Conservation (phyloP, 495 filamentous ascomycete species). For the Lentithecium fluviatile region DNA sequence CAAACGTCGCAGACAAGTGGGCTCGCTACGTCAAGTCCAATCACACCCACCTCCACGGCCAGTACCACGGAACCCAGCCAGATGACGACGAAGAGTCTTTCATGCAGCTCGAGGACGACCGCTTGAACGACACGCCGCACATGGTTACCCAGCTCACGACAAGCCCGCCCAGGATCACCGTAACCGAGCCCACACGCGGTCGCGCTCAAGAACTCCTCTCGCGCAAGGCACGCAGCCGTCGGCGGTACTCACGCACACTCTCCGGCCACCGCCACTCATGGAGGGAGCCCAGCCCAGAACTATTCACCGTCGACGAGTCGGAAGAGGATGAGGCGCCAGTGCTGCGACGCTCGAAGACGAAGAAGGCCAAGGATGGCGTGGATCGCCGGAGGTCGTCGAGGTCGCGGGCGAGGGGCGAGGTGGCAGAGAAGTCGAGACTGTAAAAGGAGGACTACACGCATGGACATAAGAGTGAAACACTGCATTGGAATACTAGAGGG, state of each 20-base stretch:
- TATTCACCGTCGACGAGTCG: conserved; percentile 45
- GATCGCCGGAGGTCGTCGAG: conserved; percentile 32
- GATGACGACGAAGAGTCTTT: conserved; percentile 34
- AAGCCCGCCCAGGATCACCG: conserved; percentile 28
- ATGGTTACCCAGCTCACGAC: conserved; percentile 31
- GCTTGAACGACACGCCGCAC: conserved; percentile 24
- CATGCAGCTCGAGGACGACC: conserved; percentile 34
- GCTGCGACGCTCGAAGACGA: conserved; percentile 14
- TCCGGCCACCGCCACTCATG: conserved; percentile 45
- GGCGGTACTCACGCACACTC: conserved; percentile 35
- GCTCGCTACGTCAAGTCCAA: conserved; percentile 36
- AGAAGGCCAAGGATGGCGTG: conserved; percentile 32
- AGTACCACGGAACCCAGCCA: conserved; percentile 24
- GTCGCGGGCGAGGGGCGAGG: conserved; percentile 3
- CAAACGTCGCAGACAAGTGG: conserved; percentile 36
- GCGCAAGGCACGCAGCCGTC: conserved; percentile 12
- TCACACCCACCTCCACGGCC: conserved; percentile 32
- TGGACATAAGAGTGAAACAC: conserved; percentile 3
- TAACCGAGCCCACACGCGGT: conserved; percentile 37
- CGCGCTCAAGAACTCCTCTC: conserved; percentile 35
- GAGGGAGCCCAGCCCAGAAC: conserved; percentile 45
- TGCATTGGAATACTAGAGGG: background rate
- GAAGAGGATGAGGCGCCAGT: conserved; percentile 24
- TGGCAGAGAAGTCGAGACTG: conserved; percentile 30
- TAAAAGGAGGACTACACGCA: conserved; percentile 10